Conservation (phyloP, 176 grass and related monocot genomes). For the Alloteropsis semialata region DNA sequence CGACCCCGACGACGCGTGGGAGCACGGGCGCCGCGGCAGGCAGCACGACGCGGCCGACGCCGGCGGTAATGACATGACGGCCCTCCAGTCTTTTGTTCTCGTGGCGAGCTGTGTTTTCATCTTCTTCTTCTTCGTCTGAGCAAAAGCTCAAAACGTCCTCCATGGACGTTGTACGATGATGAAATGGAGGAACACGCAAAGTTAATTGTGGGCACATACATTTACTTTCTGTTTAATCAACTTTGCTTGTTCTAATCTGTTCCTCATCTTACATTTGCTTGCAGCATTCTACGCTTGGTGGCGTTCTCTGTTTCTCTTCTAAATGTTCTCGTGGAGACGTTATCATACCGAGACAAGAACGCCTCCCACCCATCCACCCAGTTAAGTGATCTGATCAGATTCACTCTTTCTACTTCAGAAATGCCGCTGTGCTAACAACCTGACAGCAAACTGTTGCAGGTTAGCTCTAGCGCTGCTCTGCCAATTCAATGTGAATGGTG, state of each 20-base stretch:
- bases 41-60: constrained; percentile 39
- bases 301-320: constrained; percentile 86
- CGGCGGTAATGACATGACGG: constrained; percentile 64
- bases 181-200: not conserved
- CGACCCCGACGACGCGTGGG: constrained; percentile 46
- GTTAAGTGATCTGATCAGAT: constrained; percentile 18
- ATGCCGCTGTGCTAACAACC: not conserved
- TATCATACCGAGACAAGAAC: too few species aligned
- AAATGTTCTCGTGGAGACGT: constrained; percentile 11
- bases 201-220: not conserved
- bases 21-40: constrained; percentile 39
- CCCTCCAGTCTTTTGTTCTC: constrained; percentile 60
- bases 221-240: not conserved
- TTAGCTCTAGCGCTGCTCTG: not conserved
- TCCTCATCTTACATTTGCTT: constrained; percentile 17
- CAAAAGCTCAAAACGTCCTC: not conserved
- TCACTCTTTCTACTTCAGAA: not conserved
- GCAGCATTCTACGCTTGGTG: constrained; percentile 95
- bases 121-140: constrained; percentile 39
- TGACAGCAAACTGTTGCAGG: not conserved
- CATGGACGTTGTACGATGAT: not conserved
- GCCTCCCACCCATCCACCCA: too few species aligned
- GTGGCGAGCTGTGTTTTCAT: constrained; percentile 51
- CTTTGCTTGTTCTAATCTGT: not conserved
- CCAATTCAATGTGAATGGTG: not conserved